Evolutionary conservation across 2,329 filamentous ascomycete genomes (phyloP).

Genomic region (Alternaria conjuncta): DNA sequence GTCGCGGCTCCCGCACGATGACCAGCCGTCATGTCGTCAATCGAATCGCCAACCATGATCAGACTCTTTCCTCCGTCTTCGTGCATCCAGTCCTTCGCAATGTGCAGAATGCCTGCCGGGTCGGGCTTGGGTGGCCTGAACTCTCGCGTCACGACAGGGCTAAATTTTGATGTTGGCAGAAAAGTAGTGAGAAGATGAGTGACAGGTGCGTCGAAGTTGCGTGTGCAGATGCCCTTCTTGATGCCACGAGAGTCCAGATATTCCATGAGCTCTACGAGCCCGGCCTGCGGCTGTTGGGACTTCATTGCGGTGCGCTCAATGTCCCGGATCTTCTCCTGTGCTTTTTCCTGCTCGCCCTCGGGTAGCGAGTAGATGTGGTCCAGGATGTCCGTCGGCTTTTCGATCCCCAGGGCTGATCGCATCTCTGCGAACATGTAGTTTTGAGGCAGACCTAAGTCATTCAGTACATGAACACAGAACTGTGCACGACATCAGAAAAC

Average conservation of each 20-base stretch:
- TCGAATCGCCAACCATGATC: constrained; percentile 67
- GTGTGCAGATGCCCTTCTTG: constrained; percentile 86
- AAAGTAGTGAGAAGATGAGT: constrained; percentile 77
- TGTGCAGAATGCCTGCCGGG: constrained; percentile 86
- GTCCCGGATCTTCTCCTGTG: constrained; percentile 74
- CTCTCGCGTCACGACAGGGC: constrained; percentile 83
- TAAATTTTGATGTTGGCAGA: constrained; percentile 70
- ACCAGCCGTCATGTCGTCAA: constrained; percentile 93
- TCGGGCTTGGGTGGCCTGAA: constrained; percentile 85
- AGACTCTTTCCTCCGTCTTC: constrained; percentile 54
- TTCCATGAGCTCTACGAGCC: constrained; percentile 77
- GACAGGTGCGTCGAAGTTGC: constrained; percentile 85
- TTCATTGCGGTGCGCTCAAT: constrained; percentile 86
- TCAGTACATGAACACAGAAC: constrained; percentile 7
- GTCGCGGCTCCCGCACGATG: constrained; percentile 84
- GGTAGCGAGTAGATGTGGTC: constrained; percentile 83
- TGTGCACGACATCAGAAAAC: constrained; percentile 39
- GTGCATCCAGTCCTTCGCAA: constrained; percentile 74
- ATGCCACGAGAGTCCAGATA: constrained; percentile 74
- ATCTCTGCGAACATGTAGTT: constrained; percentile 96
- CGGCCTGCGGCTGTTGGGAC: constrained; percentile 80
- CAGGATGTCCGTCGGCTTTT: constrained; percentile 78
- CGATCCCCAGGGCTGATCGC: constrained; percentile 75
- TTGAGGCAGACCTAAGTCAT: constrained; percentile 74
- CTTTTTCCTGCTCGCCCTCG: constrained; percentile 64